Percentiles rank a stretch among this genome's conserved stretches.
Evolutionary conservation across 495 filamentous ascomycete species (phyloP).

Genomic region (Penicillium alfredii): DNA sequence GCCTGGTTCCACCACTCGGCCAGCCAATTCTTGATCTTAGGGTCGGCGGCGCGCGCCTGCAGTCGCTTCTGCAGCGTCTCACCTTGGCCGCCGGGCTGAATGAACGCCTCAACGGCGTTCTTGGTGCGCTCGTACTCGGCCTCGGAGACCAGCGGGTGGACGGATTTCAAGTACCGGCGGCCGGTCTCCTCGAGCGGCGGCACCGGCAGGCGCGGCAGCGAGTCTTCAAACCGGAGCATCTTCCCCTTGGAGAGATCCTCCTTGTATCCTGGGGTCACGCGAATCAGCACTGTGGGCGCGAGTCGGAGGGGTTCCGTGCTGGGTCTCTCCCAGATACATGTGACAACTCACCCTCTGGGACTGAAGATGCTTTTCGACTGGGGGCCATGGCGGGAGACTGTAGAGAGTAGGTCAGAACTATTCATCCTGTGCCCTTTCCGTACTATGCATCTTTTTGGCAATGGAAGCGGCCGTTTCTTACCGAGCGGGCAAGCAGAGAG

Average conservation of each 20-base stretch:
- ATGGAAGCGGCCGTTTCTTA: slow-evolving; percentile 20
- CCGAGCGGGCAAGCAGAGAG: slow-evolving; percentile 37
- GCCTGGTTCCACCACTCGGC: slow-evolving; percentile 96
- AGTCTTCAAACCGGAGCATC: slow-evolving; percentile 96
- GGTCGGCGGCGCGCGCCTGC: slow-evolving; percentile 71
- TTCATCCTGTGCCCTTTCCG: neutral
- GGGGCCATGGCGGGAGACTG: slow-evolving; percentile 41
- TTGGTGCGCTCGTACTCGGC: slow-evolving; percentile 70
- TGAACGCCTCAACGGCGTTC: slow-evolving; percentile 76
- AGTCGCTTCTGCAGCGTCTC: slow-evolving; percentile 85
- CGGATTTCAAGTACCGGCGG: slow-evolving; percentile 84
- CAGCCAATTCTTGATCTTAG: slow-evolving; percentile 88
- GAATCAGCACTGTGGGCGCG: too few species aligned
- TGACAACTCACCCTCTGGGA: slow-evolving; percentile 43
- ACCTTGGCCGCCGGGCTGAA: slow-evolving; percentile 74
- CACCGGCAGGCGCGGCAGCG: slow-evolving; percentile 83
- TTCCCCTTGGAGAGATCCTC: slow-evolving; percentile 87
- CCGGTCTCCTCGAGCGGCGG: slow-evolving; percentile 92
- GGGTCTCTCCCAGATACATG: too few species aligned
- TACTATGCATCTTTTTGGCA: neutral
- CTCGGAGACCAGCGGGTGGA: slow-evolving; percentile 72
- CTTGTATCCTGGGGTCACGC: slow-evolving; percentile 64
- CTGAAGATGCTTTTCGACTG: slow-evolving; percentile 39
- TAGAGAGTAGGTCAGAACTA: slow-evolving; percentile 9
- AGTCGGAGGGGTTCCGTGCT: too few species aligned